Base-by-base conservation (phyloP, 495 filamentous ascomycete genomes). In the Pseudoneurospora amorphoporcata region DNA sequence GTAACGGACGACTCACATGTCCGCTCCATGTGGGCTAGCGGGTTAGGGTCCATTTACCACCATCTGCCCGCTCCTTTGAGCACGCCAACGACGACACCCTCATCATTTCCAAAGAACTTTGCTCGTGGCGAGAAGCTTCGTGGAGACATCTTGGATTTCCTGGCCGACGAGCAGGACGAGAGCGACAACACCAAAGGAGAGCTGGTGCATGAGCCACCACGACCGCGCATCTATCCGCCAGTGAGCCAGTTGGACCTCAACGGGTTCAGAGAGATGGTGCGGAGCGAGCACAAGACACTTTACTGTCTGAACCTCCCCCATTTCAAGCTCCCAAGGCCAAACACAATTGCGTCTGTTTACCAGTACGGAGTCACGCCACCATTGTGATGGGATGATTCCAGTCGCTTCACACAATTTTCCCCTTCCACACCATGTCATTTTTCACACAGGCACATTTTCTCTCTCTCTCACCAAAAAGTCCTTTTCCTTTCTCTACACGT, bases 41-140 rank as follows among this genome's bases (percentile, higher is more conserved):
- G 76, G 0, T 73, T 81, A 3, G 77, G 79, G 9, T 71, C 70
- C 29, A 73, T 81, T 8, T 79, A 75, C 65, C 78, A 81, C 69
- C 68, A 71, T 39, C 42, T 76, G 0, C 39, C 69, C 23, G 69
- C 69, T 45, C 40, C 69, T 10, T 17, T 32, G 19, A 23, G 17
- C 43, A 41, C 8, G 0, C 14, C 23, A 10, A 6, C 39, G 19
- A 3, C 39, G 19, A 3, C 39, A 17, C 29, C 39, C 8, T 3
- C 39, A 16, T 32, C 23, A 23, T 12, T 8, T 35, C 70, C 23
- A 58, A 72, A 39, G 9, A 16, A 39, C 6, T 17, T 10, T 8
- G 68, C 37, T 37, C 19, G 9, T 12, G 39, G 71, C n/a, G 29
- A 19, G 16, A 19, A 68, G 4, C 71, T 76, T 14, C 47, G 73